A percentile compares a stretch with the other conserved stretches of the same genome.
These are phyloP conservation scores for Hypoxylon sp. DNA, from an alignment of 2,329 filamentous ascomycete genomes.

Conservation along the genomic window DNA sequence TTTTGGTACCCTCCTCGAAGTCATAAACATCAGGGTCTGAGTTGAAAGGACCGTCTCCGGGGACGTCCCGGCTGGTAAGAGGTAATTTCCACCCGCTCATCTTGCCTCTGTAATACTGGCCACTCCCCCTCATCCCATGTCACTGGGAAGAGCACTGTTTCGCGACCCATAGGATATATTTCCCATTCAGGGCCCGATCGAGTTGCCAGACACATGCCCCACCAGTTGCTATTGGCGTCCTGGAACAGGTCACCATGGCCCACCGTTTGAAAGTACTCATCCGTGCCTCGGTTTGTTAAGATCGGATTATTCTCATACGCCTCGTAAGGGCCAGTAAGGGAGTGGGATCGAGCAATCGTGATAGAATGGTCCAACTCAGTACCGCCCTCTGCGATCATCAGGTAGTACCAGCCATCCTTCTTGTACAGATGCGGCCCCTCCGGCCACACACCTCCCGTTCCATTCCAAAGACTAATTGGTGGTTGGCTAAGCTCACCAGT, in stretches of 20 bases:
- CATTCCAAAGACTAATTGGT: constrained; percentile 60
- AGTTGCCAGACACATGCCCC: constrained; percentile 64
- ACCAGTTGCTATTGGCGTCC: constrained; percentile 65
- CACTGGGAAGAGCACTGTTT: constrained; percentile 61
- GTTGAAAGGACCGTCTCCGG: constrained; percentile 54
- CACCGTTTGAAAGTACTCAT: constrained; percentile 60
- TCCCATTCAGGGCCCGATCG: constrained; percentile 60
- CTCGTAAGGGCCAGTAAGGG: constrained; percentile 62
- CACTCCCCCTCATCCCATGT: constrained; percentile 66
- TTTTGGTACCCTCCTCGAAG: constrained; percentile 37
- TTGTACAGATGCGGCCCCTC: constrained; percentile 65
- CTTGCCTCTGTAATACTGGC: constrained; percentile 61
- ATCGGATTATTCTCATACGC: constrained; percentile 61
- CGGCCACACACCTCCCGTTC: constrained; percentile 60
- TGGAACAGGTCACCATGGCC: constrained; percentile 64
- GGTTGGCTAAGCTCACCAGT: constrained; percentile 55
- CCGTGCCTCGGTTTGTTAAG: constrained; percentile 59
- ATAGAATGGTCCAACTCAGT: constrained; percentile 60
- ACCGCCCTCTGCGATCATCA: constrained; percentile 66
- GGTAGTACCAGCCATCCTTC: constrained; percentile 63
- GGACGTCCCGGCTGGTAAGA: constrained; percentile 52
- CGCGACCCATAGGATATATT: constrained; percentile 68
- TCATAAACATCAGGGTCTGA: constrained; percentile 46
- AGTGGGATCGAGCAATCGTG: constrained; percentile 60
- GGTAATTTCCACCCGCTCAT: constrained; percentile 63